A percentile compares a stretch with the other conserved stretches of the same genome.
phyloP scores from a whole-genome alignment of 2,329 filamentous ascomycete genomes.

The Allantophomopsis lycopodina region DNA sequence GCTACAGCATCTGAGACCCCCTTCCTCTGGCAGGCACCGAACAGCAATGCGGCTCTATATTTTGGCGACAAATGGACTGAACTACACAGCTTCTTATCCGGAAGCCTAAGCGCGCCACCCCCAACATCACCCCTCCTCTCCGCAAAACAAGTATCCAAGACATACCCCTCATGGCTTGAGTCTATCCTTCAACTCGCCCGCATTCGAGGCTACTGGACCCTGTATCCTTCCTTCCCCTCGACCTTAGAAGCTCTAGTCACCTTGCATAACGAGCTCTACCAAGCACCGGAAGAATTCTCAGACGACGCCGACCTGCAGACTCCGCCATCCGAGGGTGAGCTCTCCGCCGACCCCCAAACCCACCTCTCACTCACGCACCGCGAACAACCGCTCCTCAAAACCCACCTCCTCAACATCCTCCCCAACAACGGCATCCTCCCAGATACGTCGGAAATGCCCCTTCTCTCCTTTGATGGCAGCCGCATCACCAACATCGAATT shows the following conservation, averaged over 20 bases:
- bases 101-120: conserved; percentile 16
- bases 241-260: conserved; percentile 38
- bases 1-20: conserved; percentile 4
- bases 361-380: conserved; percentile 12
- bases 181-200: conserved; percentile 65
- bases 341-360: conserved; percentile 13
- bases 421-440: conserved; percentile 28
- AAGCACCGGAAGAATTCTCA: conserved; percentile 55
- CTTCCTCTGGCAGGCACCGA: conserved; percentile 79
- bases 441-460: conserved; percentile 33
- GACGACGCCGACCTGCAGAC: conserved; percentile 10
- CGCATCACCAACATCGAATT: conserved; percentile 22
- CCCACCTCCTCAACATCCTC: conserved; percentile 34
- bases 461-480: conserved; percentile 50
- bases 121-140: conserved; percentile 25
- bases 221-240: conserved; percentile 54
- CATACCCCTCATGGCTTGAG: conserved; percentile 65
- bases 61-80: conserved; percentile 80
- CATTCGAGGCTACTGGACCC: conserved; percentile 60
- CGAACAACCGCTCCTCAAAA: conserved; percentile 25
- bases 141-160: conserved; percentile 49
- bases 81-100: conserved; percentile 64
- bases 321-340: conserved; percentile 5
- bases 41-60: conserved; percentile 68
- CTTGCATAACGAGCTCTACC: conserved; percentile 63